Evolutionary conservation across 257 asterid genomes (phyloP), one percentile per base, ranked within the genome.

Genomic region (Ajuga chamaepitys): DNA sequence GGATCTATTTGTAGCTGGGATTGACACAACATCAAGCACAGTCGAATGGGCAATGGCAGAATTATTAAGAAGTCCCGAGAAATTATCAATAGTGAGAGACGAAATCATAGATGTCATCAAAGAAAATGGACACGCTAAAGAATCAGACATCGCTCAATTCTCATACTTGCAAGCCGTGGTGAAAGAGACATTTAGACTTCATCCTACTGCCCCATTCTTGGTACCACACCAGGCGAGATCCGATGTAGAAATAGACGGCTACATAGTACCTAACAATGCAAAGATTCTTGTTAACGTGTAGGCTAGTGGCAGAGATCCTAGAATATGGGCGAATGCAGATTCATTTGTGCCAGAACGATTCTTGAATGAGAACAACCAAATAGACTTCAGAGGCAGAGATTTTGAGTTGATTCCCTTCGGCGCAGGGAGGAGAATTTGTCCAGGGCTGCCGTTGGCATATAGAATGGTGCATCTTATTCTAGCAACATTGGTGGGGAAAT

Each of bases 1-100:
- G 73, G 74, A 69, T 59, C 14, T 68, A 3, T 62, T 80, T 12
- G 59, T 66, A 0, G 85, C 60, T 1, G 80, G 74, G 2, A 53
- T 69, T 0, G 80, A 76, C 13, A 70, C 82, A 12, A 76, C 75
- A 14, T 55, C 77, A 10, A 28, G 47, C 13, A 75, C 75, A 0
- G 58, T 75, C 0, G 85, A 75, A 61, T 75, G 84, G 84, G 75
- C 79, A 6, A 79, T 79, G 81, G 1, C 84, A 11, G 81, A 79
- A 47, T n/a, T 79, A 4, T 1, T 79, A 14, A 74, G 74, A 18
- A 44, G 50, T 2, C 78, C 81, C 1, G 9, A 37, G 0, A 76
- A 67, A 44, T 8, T 80, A 41, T 26, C n/a, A 0, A 74, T 7
- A 56, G 58, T 52, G 0, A 62, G 68, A 51, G 9, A 66, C 0